Base-by-base conservation (phyloP, 371 early-diverging fungal genomes). In the Mortierella polycephala region DNA sequence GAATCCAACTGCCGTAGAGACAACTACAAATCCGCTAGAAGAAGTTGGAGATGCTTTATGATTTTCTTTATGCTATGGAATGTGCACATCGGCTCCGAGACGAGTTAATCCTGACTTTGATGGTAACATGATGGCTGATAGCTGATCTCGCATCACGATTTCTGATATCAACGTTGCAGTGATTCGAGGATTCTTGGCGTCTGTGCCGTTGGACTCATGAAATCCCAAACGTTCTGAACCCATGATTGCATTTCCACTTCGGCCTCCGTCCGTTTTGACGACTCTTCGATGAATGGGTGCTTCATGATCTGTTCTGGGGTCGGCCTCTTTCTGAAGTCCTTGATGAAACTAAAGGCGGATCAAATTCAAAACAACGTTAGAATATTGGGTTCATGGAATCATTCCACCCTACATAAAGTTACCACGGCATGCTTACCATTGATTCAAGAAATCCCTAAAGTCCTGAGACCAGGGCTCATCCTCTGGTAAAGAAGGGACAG, bases 381-480 rank as follows among this genome's bases (percentile, higher is more conserved):
- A n/a, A 30, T 51, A 39, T 51, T 40, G 10, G 39, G 18, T 18
- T 10, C 30, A 21, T 42, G 13, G 13, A 51, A 41, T 45, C 23
- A 18, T 45, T 11, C 42, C 42, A 42, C 18, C 14, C 13, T 16
- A 30, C 39, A 21, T 56, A n/a, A 83, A 82, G 13, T 64, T 74
- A 60, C 84, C 82, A 62, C 76, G 82, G 57, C 64, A 53, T 39
- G 82, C 76, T 72, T 87, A 90, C 93, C 95, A 96, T 60, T 84
- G 81, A 39, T 83, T 84, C 44, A 96, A 86, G 81, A 96, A 96
- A 59, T 89, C 90, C 57, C 93, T 88, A 66, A 95, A 92, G 59
- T 93, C 94, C 8, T 64, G 63, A 0, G 90, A 84, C 83, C 88
- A 94, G 50, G 88, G 84, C n/a, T 86, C 84, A 14, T 86, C 83